Conservation (phyloP, 768 basidiomycete genomes). For the Pisolithus sp. region DNA sequence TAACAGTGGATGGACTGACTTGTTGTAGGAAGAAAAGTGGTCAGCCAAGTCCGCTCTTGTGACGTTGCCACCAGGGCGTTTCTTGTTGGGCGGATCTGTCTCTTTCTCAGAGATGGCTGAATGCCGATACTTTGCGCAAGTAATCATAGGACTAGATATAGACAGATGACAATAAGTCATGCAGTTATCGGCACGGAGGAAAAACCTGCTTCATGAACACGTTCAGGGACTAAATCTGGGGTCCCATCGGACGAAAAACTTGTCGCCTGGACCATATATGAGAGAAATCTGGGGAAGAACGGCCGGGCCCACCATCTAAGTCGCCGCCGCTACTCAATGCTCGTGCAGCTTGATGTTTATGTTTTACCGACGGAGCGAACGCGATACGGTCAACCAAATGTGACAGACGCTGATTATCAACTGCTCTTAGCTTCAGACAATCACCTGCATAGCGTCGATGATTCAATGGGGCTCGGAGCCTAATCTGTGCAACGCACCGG, state of each 20-base stretch:
- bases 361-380: slow-evolving; percentile 51
- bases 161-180: background rate
- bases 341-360: slow-evolving; percentile 55
- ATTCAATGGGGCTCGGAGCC: background rate
- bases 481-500: slow-evolving; percentile 33
- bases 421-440: slow-evolving; percentile 58
- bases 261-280: slow-evolving; percentile 39
- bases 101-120: no score
- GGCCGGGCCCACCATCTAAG: slow-evolving; percentile 41
- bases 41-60: slow-evolving; percentile 52
- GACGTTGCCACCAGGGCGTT: slow-evolving; percentile 40
- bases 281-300: background rate
- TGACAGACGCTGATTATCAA: slow-evolving; percentile 39
- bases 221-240: slow-evolving; percentile 50
- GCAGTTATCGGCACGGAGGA: no score
- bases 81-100: slow-evolving; percentile 57
- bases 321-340: slow-evolving; percentile 69
- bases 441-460: slow-evolving; percentile 40
- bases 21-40: slow-evolving; percentile 63
- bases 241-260: slow-evolving; percentile 69
- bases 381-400: slow-evolving; percentile 65
- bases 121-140: no score
- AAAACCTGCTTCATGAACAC: slow-evolving; percentile 43
- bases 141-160: slow-evolving; percentile 55
- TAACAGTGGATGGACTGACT: slow-evolving; percentile 30